phyloP scores from a whole-genome alignment of 2,329 filamentous ascomycete species.

The Cladophialophora yegresii region DNA sequence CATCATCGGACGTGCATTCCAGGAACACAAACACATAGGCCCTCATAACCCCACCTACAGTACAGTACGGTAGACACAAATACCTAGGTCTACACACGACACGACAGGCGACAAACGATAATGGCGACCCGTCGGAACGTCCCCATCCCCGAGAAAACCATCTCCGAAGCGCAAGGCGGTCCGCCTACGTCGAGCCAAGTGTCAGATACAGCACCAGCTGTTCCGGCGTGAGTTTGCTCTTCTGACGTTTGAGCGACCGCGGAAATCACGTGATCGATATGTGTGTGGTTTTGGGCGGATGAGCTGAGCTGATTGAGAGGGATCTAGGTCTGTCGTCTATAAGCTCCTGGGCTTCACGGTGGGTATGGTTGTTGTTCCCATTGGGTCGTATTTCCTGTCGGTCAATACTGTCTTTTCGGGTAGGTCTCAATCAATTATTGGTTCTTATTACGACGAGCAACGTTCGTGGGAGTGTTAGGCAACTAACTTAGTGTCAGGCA shows the following conservation, averaged over 20 bases:
- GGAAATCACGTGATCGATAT: background rate
- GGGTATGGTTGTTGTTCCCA: slow-evolving; percentile 85
- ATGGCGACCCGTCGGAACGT: slow-evolving; percentile 26
- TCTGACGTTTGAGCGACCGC: too few relatives aligned
- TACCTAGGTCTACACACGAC: too few relatives aligned
- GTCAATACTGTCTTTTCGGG: slow-evolving; percentile 76
- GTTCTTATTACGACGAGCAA: background rate
- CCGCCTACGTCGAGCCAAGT: slow-evolving; percentile 32
- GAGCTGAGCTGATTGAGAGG: background rate
- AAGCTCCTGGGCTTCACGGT: slow-evolving; percentile 89
- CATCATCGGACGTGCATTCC: too few relatives aligned
- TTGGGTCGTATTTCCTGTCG: slow-evolving; percentile 84
- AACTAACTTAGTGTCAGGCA: slow-evolving; percentile 58
- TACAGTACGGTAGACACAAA: too few relatives aligned
- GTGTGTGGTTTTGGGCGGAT: background rate
- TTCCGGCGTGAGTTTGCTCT: slow-evolving; percentile 67
- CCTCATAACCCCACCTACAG: too few relatives aligned
- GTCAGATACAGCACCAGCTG: slow-evolving; percentile 63
- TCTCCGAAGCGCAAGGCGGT: slow-evolving; percentile 30
- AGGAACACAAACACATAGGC: too few relatives aligned
- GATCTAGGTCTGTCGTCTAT: slow-evolving; percentile 63
- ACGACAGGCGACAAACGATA: background rate
- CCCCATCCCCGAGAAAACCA: slow-evolving; percentile 25
- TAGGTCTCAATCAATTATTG: slow-evolving; percentile 43
- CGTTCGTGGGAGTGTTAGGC: background rate